Base-by-base conservation (phyloP, 2,329 filamentous ascomycete genomes). In the Penicillium sclerotiorum region DNA sequence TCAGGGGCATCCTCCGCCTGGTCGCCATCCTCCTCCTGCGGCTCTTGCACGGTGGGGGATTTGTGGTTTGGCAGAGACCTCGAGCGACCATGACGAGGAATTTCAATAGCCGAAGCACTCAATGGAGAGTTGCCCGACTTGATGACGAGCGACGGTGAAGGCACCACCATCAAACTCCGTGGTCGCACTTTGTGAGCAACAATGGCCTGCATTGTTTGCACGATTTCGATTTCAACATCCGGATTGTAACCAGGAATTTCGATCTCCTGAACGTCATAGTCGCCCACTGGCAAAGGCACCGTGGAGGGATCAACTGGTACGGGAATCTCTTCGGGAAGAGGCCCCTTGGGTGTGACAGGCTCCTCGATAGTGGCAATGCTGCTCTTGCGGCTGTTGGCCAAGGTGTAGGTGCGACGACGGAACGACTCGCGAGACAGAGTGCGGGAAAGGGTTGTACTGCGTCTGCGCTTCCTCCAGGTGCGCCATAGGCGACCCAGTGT, bases 401-500 rank as follows among this genome's bases (percentile, higher is more conserved):
- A 47, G 46, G 45, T 25, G 37, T 45, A 20, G 45, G 53, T 33
- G 48, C 68, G 63, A 45, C 66, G 67, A 15, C 63, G 56, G 35
- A 73, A 65, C 2, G 73, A 76, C 50, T 75, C 72, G 50, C 67
- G 64, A 18, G 67, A 72, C 44, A 77, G 61, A 22, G 75, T 71
- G 12, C 72, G 70, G 11, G 72, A 69, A 33, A 75, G 64, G 44
- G 54, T 64, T 13, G 65, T 65, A 4, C 60, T 52, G 37, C 67
- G 64, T 47, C 68, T 62, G 45, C 88, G 84, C 75, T 96, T 96
- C 73, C 94, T 90, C 94, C 94, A 99, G 21, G 89, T 88, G 61
- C 94, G 84, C 94, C 94, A 99, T 36, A 97, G 77, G 41, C 92
- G 81, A 17, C 94, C 94, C 1, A 99, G 77, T 2, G 90, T 92